Base-by-base conservation (phyloP, 2,329 filamentous ascomycete genomes). In the Ambrosiella xylebori region DNA sequence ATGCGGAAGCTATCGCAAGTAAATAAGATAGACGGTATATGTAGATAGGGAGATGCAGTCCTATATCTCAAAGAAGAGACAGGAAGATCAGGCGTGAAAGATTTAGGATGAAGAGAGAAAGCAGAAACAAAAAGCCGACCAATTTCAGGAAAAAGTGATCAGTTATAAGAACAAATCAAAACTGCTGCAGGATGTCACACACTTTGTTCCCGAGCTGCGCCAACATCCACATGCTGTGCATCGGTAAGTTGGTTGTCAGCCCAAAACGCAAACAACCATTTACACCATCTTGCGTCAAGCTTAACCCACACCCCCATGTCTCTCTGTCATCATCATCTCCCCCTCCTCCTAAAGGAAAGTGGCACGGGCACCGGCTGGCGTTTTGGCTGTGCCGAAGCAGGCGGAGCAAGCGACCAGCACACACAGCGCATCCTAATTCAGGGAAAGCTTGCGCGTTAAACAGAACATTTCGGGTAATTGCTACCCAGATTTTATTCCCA, bases 301-400 rank as follows among this genome's bases (percentile, higher is more conserved):
- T 13, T 15, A 47, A 35, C n/a, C 9, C 47, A 49, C 17, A 27
- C 12, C 15, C 15, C 12, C n/a, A 35, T 51, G 11, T 12, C 19
- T 36, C 15, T 9, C 27, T 11, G 6, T 35, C 27, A 9, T 35
- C 27, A 7, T 35, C 27, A 51, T 11, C 9, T 27, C n/a, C n/a
- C n/a, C 6, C n/a, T 12, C 5, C 35, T 51, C 13, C 19, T 8
- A 13, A 35, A 1, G 17, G 47, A n/a, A 36, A 11, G 47, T 51
- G 47, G 47, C 47, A 15, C 47, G 47, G 47, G 47, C 47, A 27
- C 47, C 47, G 47, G 13, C 27, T 51, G 15, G 17, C 15, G 47
- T 51, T 51, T 51, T 51, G 47, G 47, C 47, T 51, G 27, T 51
- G 47, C 47, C 47, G 17, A 51, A 51, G 47, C 47, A 19, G 47